Evolutionary conservation across 2,329 filamentous ascomycete genomes (phyloP).

Genomic region (Sporothrix phasma): DNA sequence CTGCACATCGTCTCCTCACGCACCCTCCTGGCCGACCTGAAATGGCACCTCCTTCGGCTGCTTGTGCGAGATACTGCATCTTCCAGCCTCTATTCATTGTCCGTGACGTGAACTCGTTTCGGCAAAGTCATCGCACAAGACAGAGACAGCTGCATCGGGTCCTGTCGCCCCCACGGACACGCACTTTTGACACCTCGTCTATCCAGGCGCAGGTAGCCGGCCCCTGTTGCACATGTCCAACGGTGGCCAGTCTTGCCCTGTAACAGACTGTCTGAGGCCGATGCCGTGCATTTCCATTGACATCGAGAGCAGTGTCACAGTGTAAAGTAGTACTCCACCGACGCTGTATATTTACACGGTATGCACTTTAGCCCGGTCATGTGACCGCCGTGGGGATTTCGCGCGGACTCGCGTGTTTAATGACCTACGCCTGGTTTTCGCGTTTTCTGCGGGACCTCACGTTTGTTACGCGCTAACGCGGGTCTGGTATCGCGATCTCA

Average conservation of each 20-base stretch:
- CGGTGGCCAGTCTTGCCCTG: neutral
- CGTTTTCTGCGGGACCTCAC: neutral
- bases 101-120: neutral
- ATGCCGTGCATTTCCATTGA: neutral
- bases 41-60: no score
- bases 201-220: neutral
- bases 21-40: no score
- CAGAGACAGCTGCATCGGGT: neutral
- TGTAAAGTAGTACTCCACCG: neutral
- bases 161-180: conserved; percentile 5
- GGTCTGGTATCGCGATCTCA: neutral
- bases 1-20: no score
- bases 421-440: conserved; percentile 3
- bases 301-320: neutral
- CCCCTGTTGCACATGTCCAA: neutral
- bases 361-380: neutral
- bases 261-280: neutral
- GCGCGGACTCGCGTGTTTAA: conserved; percentile 17
- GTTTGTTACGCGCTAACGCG: neutral
- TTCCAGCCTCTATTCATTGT: neutral
- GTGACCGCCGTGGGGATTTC: conserved; percentile 20
- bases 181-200: conserved; percentile 5
- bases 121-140: neutral
- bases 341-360: neutral
- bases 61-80: no score